phyloP scores from a whole-genome alignment of 495 filamentous ascomycete genomes.

The Trichoderma erinaceum region DNA sequence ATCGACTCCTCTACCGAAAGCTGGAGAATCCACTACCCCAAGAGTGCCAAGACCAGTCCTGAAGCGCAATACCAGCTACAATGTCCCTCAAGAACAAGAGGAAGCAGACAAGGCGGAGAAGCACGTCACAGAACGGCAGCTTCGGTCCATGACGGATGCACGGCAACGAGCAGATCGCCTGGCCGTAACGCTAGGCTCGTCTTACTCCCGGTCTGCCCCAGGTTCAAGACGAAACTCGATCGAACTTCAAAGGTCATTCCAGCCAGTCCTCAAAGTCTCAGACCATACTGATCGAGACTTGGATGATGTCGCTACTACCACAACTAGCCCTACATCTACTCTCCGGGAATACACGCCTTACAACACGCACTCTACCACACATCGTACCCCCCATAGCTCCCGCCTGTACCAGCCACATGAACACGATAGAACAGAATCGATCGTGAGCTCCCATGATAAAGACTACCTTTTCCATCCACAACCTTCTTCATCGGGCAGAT shows the following conservation, averaged over 20 bases:
- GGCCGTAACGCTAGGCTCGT: conserved; percentile 23
- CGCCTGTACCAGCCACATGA: conserved; percentile 24
- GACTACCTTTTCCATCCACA: conserved; percentile 15
- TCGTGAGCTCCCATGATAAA: conserved; percentile 49
- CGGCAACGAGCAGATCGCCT: conserved; percentile 8
- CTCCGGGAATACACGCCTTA: conserved; percentile 9
- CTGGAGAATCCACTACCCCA: neutral
- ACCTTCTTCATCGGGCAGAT: conserved; percentile 16
- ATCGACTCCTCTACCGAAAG: neutral
- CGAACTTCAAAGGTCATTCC: conserved; percentile 26
- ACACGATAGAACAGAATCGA: conserved; percentile 38
- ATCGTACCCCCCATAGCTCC: conserved; percentile 14
- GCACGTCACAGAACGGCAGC: conserved; percentile 5
- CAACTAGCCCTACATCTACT: conserved; percentile 16
- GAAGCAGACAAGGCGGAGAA: conserved; percentile 16
- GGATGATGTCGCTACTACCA: conserved; percentile 31
- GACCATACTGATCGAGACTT: conserved; percentile 22
- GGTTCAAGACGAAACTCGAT: conserved; percentile 32
- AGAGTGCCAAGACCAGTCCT: conserved; percentile 9
- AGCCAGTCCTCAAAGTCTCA: conserved; percentile 6
- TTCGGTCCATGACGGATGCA: conserved; percentile 15
- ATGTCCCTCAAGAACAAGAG: conserved; percentile 10
- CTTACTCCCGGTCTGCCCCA: conserved; percentile 26
- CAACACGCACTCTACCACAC: neutral
- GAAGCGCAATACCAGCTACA: conserved; percentile 15